Base-by-base conservation (phyloP, 345 rosid genomes). In the Garcia nutans region DNA sequence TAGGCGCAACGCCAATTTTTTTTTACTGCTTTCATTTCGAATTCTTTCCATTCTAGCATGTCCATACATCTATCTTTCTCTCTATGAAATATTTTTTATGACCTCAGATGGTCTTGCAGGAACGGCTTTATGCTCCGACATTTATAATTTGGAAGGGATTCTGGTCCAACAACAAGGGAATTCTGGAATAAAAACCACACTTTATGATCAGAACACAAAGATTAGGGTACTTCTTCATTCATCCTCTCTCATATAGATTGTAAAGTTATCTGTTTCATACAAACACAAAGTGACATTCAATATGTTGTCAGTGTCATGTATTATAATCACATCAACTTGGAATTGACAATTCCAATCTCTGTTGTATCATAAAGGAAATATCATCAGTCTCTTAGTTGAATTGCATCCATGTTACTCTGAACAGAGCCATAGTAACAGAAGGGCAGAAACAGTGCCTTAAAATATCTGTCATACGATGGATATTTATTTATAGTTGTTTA, bases 101-200 rank as follows among this genome's bases (percentile, higher is more conserved):
- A 50, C 50, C 58, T 57, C 0, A 3, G 23, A 16, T 42, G 63
- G 76, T 54, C 65, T 70, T 62, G 73, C 76, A 81, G 83, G 81
- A 54, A 82, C 5, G 13, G 31, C 63, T 33, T 59, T 28, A 44
- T 63, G 45, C 66, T 33, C 44, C 50, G 8, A 31, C 71, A 44
- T 60, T 22, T 23, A 19, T 24, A 22, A 73, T 22, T 62, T 61
- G 69, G 69, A 11, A 49, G 76, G 31, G 76, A 47, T 12, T 73
- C 44, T 26, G 47, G 66, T 45, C 31, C 45, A 31, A 17, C 28
- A 47, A 9, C 33, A 10, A 44, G 47, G 50, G 31, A 44, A 42
- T 59, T 65, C 57, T 5, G 66, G 52, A 41, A 20, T 47, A 42
- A 15, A n/a, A 52, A 41, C 47, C 16, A 23, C 54, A 50, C 10